phyloP scores from a whole-genome alignment of 2,329 filamentous ascomycete genomes.

The Orbilia oligospora region DNA sequence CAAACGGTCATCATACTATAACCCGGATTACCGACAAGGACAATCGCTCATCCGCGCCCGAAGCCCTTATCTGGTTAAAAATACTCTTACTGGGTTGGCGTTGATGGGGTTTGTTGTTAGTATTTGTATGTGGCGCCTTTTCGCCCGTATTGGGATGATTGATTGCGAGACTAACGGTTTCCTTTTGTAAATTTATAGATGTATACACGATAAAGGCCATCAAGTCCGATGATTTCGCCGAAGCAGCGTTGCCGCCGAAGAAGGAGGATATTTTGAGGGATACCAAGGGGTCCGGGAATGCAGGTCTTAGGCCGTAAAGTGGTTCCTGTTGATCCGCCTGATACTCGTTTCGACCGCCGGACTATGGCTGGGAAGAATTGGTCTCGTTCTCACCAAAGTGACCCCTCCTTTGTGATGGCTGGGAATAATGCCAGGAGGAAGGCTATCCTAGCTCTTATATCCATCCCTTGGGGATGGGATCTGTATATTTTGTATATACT shows the following conservation, averaged over 20 bases:
- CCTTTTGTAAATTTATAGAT: constrained; percentile 69
- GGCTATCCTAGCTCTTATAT: background rate
- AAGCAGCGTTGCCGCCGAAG: constrained; percentile 84
- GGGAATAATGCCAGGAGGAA: background rate
- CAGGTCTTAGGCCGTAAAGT: constrained; percentile 30
- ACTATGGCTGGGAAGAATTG: too few relatives aligned
- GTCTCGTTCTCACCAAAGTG: too few relatives aligned
- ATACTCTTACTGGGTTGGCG: constrained; percentile 82
- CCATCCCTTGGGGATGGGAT: background rate
- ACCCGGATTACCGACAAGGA: constrained; percentile 85
- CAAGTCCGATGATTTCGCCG: constrained; percentile 96
- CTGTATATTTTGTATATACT: constrained; percentile 28
- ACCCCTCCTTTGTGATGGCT: too few relatives aligned
- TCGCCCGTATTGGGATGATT: background rate
- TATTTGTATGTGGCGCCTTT: constrained; percentile 79
- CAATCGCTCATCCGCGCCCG: constrained; percentile 91
- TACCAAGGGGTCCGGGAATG: constrained; percentile 17
- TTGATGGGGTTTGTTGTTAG: constrained; percentile 82
- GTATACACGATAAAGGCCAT: constrained; percentile 84
- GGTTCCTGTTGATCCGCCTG: background rate
- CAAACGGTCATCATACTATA: constrained; percentile 85
- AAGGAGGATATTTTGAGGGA: constrained; percentile 66
- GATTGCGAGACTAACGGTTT: background rate
- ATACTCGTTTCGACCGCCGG: background rate
- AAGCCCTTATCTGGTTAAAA: constrained; percentile 91